A percentile compares a stretch with the other conserved stretches of the same genome.
Conservation (phyloP, 495 filamentous ascomycete species). For the Pseudotulostoma volvatum region DNA sequence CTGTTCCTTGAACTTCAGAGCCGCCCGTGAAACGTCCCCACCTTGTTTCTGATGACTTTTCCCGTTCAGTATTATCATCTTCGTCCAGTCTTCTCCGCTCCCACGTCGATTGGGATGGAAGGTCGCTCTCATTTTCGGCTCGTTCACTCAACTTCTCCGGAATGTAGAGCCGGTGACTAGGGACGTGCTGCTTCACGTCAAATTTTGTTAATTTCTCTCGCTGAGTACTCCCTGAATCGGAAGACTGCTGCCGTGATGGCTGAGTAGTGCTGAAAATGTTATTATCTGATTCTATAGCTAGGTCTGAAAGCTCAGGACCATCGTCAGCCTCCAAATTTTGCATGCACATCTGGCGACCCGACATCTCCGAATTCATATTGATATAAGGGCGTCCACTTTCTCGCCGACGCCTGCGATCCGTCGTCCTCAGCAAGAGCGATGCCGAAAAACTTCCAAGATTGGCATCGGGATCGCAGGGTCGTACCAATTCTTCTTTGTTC, state of each 20-base stretch:
- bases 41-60: conserved; percentile 1
- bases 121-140: too few relatives aligned
- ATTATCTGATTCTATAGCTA: conserved; percentile 4
- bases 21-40: neutral
- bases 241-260: conserved; percentile 25
- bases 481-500: conserved; percentile 5
- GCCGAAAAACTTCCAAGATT: neutral
- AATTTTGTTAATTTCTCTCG: conserved; percentile 5
- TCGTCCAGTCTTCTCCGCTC: neutral
- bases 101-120: conserved; percentile 6
- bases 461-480: conserved; percentile 3
- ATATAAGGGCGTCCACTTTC: neutral
- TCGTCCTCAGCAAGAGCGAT: too few relatives aligned
- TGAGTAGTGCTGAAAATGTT: conserved; percentile 7
- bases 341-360: neutral
- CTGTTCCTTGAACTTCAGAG: conserved; percentile 3
- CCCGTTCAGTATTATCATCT: conserved; percentile 3
- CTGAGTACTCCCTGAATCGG: conserved; percentile 11
- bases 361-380: neutral
- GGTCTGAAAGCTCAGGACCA: conserved; percentile 2
- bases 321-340: neutral
- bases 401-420: neutral
- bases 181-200: too few relatives aligned
- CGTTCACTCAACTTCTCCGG: too few relatives aligned
- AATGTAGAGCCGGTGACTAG: too few relatives aligned